Conservation (phyloP, 345 rosid genomes). For the Rhizophora apiculata region DNA sequence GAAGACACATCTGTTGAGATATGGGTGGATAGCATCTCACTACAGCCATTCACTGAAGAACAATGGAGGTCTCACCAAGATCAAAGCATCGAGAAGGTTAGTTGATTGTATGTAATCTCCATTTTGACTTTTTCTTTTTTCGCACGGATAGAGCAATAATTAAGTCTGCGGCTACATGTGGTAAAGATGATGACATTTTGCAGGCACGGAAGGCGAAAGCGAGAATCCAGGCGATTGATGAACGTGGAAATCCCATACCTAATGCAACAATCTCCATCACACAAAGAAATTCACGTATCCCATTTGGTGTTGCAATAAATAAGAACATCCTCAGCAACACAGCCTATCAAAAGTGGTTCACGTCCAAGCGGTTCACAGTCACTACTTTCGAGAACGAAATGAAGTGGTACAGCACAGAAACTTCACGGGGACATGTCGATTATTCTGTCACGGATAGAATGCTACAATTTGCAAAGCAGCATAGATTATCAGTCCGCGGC, state of each 20-base stretch:
- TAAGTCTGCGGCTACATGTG: not conserved
- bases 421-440: conserved; percentile 39
- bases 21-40: conserved; percentile 74
- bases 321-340: conserved; percentile 55
- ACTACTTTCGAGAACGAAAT: conserved; percentile 65
- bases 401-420: conserved; percentile 79
- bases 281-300: conserved; percentile 41
- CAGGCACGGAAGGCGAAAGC: conserved; percentile 46
- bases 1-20: conserved; percentile 51
- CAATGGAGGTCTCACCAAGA: conserved; percentile 74
- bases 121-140: not conserved
- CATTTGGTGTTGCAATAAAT: conserved; percentile 62
- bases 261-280: conserved; percentile 47
- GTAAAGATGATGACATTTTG: not conserved
- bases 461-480: conserved; percentile 42
- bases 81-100: conserved; percentile 49
- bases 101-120: not conserved
- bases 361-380: conserved; percentile 49
- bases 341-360: conserved; percentile 67
- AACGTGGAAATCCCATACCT: conserved; percentile 40
- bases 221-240: conserved; percentile 44
- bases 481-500: conserved; percentile 52
- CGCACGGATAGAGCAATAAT: too few relatives aligned
- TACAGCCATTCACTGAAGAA: conserved; percentile 70
- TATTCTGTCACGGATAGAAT: conserved; percentile 56